Conservation (phyloP, 768 basidiomycete species). For the Rhizopogon roseolus region DNA sequence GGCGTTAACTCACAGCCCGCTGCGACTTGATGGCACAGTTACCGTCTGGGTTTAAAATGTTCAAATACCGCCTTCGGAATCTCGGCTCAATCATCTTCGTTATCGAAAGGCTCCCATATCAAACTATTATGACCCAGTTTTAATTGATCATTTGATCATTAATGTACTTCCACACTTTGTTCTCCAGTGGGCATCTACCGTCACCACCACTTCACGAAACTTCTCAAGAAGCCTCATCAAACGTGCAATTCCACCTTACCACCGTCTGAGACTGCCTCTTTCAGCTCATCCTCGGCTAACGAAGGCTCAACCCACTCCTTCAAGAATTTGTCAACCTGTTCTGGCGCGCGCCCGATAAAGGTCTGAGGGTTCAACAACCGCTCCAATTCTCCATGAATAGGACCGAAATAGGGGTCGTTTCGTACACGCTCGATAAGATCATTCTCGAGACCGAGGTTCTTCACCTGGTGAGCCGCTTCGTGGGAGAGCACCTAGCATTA, state of each 20-base stretch:
- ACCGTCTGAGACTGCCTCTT: conserved; percentile 45
- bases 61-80: conserved; percentile 12
- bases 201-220: not conserved
- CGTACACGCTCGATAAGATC: conserved; percentile 89
- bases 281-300: conserved; percentile 52
- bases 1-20: not conserved
- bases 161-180: not conserved
- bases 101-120: too few species aligned
- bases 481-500: conserved; percentile 77
- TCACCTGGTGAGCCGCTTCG: conserved; percentile 91
- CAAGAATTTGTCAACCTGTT: conserved; percentile 90
- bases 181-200: not conserved
- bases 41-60: conserved; percentile 14
- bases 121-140: not conserved
- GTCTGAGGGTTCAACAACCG: conserved; percentile 76
- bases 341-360: conserved; percentile 91
- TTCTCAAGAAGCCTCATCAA: conserved; percentile 16
- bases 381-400: conserved; percentile 79
- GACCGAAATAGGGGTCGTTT: conserved; percentile 80
- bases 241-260: conserved; percentile 66
- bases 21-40: not conserved
- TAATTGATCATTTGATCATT: not conserved
- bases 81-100: not conserved
- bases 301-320: conserved; percentile 87
- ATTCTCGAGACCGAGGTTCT: conserved; percentile 90